A percentile compares a stretch with the other conserved stretches of the same genome.
phyloP scores from a whole-genome alignment of 1,284 basidiomycete species.

The Tylopilus orsonianus region DNA sequence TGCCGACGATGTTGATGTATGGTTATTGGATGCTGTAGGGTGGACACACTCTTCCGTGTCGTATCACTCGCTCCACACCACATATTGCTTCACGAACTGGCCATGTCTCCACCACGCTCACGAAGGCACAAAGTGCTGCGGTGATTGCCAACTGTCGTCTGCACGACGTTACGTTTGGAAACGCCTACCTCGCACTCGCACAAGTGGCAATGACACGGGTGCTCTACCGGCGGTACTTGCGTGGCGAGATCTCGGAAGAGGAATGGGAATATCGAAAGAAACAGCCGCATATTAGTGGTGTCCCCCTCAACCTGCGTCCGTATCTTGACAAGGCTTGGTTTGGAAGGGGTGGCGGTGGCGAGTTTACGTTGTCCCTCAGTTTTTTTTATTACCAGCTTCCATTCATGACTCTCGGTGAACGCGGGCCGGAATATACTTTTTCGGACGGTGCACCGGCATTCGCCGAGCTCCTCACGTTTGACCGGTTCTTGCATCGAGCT shows the following conservation, averaged over 20 bases:
- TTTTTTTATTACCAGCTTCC: slow-evolving; percentile 47
- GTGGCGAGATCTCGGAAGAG: slow-evolving; percentile 45
- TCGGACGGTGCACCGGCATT: slow-evolving; percentile 42
- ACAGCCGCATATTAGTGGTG: slow-evolving; percentile 48
- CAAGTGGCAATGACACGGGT: slow-evolving; percentile 58
- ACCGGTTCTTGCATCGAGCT: slow-evolving; percentile 47
- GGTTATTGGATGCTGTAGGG: slow-evolving; percentile 39
- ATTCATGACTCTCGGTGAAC: slow-evolving; percentile 47
- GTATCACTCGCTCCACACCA: slow-evolving; percentile 36
- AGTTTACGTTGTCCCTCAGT: slow-evolving; percentile 45
- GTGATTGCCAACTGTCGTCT: slow-evolving; percentile 42
- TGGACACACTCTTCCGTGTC: slow-evolving; percentile 54
- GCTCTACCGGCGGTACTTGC: slow-evolving; percentile 46
- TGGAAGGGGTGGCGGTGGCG: slow-evolving; percentile 42
- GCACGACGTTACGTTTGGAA: slow-evolving; percentile 49
- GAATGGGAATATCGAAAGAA: slow-evolving; percentile 55
- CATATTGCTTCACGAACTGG: slow-evolving; percentile 39
- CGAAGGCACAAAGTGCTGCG: slow-evolving; percentile 26
- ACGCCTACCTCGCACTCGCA: slow-evolving; percentile 47
- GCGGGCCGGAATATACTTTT: slow-evolving; percentile 7
- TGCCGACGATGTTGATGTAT: not conserved
- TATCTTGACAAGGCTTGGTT: slow-evolving; percentile 51
- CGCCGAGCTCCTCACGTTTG: slow-evolving; percentile 40
- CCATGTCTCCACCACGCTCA: slow-evolving; percentile 24
- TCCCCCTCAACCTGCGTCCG: slow-evolving; percentile 52